Conservation (phyloP, 345 rosid species). For the Aethionema arabicum region DNA sequence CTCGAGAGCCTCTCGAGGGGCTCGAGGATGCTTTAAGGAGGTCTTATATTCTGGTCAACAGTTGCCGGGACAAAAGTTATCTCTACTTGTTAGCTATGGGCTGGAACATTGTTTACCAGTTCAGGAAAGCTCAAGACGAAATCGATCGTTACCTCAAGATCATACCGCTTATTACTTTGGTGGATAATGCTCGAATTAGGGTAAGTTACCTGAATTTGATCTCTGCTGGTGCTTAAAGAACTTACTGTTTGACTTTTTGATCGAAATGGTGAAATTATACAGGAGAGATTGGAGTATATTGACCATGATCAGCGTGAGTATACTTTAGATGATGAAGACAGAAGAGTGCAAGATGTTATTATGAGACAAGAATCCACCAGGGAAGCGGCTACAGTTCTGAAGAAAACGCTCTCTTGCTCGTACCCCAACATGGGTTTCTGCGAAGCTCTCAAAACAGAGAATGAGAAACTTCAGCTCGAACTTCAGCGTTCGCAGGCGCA, state of each 20-base stretch:
- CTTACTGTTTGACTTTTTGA: background rate
- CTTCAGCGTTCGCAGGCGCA: conserved; percentile 82
- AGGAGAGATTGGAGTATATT: conserved; percentile 87
- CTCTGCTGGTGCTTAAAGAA: background rate
- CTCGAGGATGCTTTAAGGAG: conserved; percentile 93
- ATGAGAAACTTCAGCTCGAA: conserved; percentile 74
- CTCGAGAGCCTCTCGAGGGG: conserved; percentile 93
- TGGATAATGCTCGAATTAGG: conserved; percentile 92
- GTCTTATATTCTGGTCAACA: conserved; percentile 74
- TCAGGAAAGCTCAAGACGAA: conserved; percentile 91
- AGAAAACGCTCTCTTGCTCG: conserved; percentile 82
- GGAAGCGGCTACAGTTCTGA: conserved; percentile 63
- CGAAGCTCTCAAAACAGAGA: conserved; percentile 77
- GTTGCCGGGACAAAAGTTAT: conserved; percentile 90
- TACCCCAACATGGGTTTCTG: conserved; percentile 83
- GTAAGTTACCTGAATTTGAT: conserved; percentile 37
- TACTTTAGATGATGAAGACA: conserved; percentile 88
- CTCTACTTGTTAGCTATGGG: conserved; percentile 98
- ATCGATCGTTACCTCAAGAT: conserved; percentile 89
- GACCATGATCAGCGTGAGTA: conserved; percentile 91
- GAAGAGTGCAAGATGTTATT: conserved; percentile 78
- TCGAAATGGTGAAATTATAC: conserved; percentile 16
- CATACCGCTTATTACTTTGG: conserved; percentile 90
- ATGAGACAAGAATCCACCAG: conserved; percentile 67
- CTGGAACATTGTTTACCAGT: conserved; percentile 98